A percentile compares a stretch with the other conserved stretches of the same genome.
Evolutionary conservation across 192 early-diverging fungal species (phyloP).

Genomic region (Pilobolus umbonatus): DNA sequence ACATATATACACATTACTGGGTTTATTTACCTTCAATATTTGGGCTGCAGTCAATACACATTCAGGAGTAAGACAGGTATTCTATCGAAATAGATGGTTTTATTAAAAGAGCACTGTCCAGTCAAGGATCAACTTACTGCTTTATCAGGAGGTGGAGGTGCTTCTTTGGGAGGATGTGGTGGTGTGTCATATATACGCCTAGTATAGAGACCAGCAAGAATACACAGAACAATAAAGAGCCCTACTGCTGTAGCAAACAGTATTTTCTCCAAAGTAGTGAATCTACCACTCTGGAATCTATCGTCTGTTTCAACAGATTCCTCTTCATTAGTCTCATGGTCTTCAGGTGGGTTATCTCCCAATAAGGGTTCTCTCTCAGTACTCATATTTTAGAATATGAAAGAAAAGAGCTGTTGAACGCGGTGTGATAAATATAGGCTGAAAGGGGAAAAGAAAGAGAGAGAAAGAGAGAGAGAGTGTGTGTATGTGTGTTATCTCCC

Average conservation of each 20-base stretch:
- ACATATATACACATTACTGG: background rate
- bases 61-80: slow-evolving; percentile 48
- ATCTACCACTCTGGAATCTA: slow-evolving; percentile 20
- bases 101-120: background rate
- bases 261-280: slow-evolving; percentile 31
- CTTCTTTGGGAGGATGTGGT: background rate
- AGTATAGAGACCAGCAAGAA: slow-evolving; percentile 36
- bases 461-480: background rate
- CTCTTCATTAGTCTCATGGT: background rate
- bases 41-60: slow-evolving; percentile 60
- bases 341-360: slow-evolving; percentile 5
- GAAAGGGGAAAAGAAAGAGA: background rate
- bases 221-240: slow-evolving; percentile 25
- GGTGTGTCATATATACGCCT: slow-evolving; percentile 17
- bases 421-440: background rate
- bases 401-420: background rate
- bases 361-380: slow-evolving; percentile 24
- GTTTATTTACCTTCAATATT: slow-evolving; percentile 37
- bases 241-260: slow-evolving; percentile 18
- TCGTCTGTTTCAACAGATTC: too few species aligned
- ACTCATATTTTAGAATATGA: slow-evolving; percentile 7
- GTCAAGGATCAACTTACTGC: slow-evolving; percentile 5
- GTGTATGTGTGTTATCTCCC: background rate
- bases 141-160: background rate
- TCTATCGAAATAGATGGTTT: slow-evolving; percentile 1